Base-by-base conservation (phyloP, 768 basidiomycete species). In the Podaxis carcinomalis region DNA sequence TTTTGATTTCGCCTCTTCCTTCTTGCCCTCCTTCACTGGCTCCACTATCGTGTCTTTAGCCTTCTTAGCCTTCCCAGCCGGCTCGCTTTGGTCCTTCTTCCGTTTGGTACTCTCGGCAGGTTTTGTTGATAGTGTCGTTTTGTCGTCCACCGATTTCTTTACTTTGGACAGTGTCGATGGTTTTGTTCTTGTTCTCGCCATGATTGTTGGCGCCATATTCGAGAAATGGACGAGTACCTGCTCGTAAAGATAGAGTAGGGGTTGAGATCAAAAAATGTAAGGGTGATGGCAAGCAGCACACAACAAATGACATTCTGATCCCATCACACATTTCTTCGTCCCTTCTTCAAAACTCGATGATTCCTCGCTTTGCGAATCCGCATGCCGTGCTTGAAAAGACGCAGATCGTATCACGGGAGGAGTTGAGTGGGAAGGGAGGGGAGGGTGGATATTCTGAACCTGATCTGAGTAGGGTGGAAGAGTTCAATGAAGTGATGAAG, bases 301-400 rank as follows among this genome's bases (percentile, higher is more conserved):
- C 52, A 49, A 54, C 62, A 57, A 44, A 59, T 58, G 46, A 21
- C 14, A 57, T 23, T 51, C 19, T 53, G 56, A 54, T 50, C 25
- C 44, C 59, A 56, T 63, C 53, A 59, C 16, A 21, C 57, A 19
- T 59, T 35, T 27, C 54, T 47, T 50, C 63, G 19, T 54, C 55
- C 51, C 59, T 37, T 59, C 60, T 42, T 63, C 63, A 59, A 68
- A 42, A 70, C 68, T 37, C 69, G 64, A 73, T 73, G 71, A 59
- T 71, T 44, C 75, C 74, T 52, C 79, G 74, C 64, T 83, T 78
- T 65, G 68, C 71, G 37, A 83, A 83, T 68, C 83, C 82, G 11
- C 79, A 83, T 72, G 68, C 72, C 37, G 63, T 77, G 14, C 67
- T 69, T 39, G 74, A 74, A 16, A 63, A 69, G 1, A 66, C 72